These are phyloP conservation scores for Heliocybe sulcata DNA, from an alignment of 1,284 basidiomycete species.

Conservation along the genomic window DNA sequence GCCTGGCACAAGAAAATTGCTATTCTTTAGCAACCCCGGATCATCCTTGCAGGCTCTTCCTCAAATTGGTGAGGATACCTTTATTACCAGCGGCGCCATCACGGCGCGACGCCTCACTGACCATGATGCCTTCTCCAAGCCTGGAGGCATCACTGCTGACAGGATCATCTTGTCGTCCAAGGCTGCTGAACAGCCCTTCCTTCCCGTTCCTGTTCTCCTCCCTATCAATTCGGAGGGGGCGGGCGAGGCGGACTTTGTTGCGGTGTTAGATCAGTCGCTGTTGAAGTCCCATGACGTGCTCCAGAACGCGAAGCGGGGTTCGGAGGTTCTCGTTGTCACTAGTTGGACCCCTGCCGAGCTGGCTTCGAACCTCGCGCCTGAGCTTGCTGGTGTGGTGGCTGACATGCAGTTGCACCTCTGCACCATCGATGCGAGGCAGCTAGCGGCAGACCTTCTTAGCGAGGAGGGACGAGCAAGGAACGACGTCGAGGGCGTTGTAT, in stretches of 20 bases:
- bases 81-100: constrained; percentile 41
- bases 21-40: constrained; percentile 57
- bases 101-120: constrained; percentile 53
- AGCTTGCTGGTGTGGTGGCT: constrained; percentile 31
- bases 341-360: constrained; percentile 60
- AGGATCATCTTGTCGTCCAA: constrained; percentile 54
- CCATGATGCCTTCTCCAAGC: constrained; percentile 62
- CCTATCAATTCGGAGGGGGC: constrained; percentile 10
- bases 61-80: constrained; percentile 49
- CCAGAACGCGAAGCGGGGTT: constrained; percentile 46
- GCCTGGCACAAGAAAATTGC: constrained; percentile 40
- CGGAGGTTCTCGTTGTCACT: constrained; percentile 54
- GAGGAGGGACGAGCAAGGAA: constrained; percentile 26
- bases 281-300: constrained; percentile 63
- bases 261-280: constrained; percentile 60
- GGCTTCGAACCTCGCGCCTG: constrained; percentile 40
- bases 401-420: constrained; percentile 50
- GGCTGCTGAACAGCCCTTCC: constrained; percentile 17
- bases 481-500: constrained; percentile 42
- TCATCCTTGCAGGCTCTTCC: constrained; percentile 47
- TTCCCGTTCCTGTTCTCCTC: constrained; percentile 15
- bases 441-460: constrained; percentile 17
- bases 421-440: constrained; percentile 42
- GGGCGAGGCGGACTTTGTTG: constrained; percentile 59
- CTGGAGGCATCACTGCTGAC: constrained; percentile 57